Conservation (phyloP, 768 basidiomycete species). For the Podaxis sp. region DNA sequence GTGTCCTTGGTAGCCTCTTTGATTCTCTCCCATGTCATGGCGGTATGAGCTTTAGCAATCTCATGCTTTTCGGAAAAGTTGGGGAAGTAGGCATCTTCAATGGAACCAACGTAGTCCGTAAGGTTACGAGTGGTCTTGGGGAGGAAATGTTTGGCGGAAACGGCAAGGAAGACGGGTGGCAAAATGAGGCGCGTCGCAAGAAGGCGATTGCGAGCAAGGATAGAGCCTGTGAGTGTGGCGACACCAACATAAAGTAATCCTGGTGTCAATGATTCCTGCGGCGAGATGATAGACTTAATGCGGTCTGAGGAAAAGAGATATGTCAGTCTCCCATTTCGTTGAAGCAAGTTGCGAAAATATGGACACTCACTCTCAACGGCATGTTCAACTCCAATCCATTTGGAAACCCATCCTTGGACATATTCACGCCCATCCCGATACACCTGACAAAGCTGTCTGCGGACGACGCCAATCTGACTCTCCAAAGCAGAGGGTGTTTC, state of each 20-base stretch:
- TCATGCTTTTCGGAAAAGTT: constrained; percentile 65
- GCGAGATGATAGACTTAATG: constrained; percentile 77
- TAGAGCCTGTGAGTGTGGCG: constrained; percentile 83
- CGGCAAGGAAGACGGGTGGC: constrained; percentile 71
- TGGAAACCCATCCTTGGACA: constrained; percentile 70
- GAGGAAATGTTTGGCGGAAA: constrained; percentile 80
- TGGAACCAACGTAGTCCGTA: constrained; percentile 54
- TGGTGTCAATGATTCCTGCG: constrained; percentile 81
- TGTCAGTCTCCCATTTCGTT: not conserved
- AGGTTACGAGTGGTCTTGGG: constrained; percentile 79
- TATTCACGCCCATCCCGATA: constrained; percentile 58
- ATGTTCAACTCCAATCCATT: constrained; percentile 86
- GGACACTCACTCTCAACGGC: constrained; percentile 71
- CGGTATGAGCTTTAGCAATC: constrained; percentile 56
- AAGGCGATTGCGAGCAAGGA: constrained; percentile 76
- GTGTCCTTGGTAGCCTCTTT: constrained; percentile 51
- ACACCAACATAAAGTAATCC: constrained; percentile 90
- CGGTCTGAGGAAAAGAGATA: constrained; percentile 48
- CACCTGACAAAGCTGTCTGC: constrained; percentile 56
- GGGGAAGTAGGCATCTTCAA: constrained; percentile 76
- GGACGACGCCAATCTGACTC: constrained; percentile 66
- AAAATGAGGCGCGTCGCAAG: constrained; percentile 68
- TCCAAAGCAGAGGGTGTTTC: constrained; percentile 78
- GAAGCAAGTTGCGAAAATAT: not conserved
- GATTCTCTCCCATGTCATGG: constrained; percentile 56